Evolutionary conservation across 2,329 filamentous ascomycete genomes (phyloP).

Genomic region (Paracamarosporium sp.): DNA sequence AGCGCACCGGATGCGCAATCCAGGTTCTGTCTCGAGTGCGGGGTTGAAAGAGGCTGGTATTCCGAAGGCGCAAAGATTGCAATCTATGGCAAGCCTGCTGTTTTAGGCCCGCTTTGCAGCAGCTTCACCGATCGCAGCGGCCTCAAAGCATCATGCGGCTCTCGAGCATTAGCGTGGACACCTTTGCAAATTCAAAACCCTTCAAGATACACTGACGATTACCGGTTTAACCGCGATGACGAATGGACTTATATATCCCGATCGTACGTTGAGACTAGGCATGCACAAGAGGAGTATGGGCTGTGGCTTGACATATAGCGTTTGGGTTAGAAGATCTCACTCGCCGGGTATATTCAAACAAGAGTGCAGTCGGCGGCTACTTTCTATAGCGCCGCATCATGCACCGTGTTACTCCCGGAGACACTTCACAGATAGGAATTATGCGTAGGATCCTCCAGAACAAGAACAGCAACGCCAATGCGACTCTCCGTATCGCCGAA

Average conservation of each 20-base stretch:
- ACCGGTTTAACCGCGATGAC: slow-evolving; percentile 11
- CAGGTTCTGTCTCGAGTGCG: slow-evolving; percentile 36
- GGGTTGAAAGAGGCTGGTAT: slow-evolving; percentile 28
- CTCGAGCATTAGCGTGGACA: slow-evolving; percentile 15
- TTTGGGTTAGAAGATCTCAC: not conserved
- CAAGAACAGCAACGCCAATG: not conserved
- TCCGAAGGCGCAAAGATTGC: slow-evolving; percentile 23
- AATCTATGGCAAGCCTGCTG: slow-evolving; percentile 24
- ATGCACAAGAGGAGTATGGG: slow-evolving; percentile 23
- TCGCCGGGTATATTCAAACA: not conserved
- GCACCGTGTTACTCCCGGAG: not conserved
- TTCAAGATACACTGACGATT: slow-evolving; percentile 1
- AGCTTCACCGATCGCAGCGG: slow-evolving; percentile 25
- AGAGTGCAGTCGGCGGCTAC: not conserved
- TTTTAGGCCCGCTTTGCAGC: slow-evolving; percentile 26
- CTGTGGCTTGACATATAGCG: slow-evolving; percentile 21
- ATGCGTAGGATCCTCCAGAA: not conserved
- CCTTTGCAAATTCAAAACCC: slow-evolving; percentile 2
- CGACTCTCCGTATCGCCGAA: not conserved
- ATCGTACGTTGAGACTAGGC: slow-evolving; percentile 18
- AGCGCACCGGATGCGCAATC: slow-evolving; percentile 25
- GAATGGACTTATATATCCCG: slow-evolving; percentile 18
- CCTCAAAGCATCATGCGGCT: slow-evolving; percentile 18
- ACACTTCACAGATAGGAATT: not conserved
- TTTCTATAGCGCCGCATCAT: not conserved